These are phyloP conservation scores for Sistotremastrum niveocremeum DNA, from an alignment of 768 basidiomycete species.

Conservation along the genomic window DNA sequence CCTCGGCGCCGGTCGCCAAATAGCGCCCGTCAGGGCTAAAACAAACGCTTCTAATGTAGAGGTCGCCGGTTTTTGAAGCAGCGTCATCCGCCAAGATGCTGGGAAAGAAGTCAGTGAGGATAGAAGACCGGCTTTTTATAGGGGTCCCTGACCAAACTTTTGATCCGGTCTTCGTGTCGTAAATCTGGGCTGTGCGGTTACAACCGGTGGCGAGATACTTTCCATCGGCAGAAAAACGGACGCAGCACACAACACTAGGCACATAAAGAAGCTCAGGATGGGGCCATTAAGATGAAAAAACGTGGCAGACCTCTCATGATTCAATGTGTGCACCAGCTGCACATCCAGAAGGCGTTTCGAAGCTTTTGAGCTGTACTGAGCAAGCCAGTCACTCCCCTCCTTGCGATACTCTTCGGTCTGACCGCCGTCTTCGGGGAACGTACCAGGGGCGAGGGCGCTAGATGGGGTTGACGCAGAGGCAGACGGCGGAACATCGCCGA, in stretches of 20 bases:
- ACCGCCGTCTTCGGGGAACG: too few relatives aligned
- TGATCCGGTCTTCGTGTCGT: conserved; percentile 74
- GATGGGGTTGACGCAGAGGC: too few relatives aligned
- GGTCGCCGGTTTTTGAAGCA: conserved; percentile 61
- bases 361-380: conserved; percentile 70
- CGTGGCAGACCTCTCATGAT: conserved; percentile 64
- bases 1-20: conserved; percentile 77
- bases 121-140: neutral
- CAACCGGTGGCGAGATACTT: conserved; percentile 91
- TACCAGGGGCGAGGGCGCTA: too few relatives aligned
- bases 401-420: conserved; percentile 14
- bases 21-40: conserved; percentile 63
- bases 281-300: neutral
- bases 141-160: conserved; percentile 58
- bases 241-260: conserved; percentile 70
- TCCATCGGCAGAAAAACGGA: conserved; percentile 89
- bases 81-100: conserved; percentile 70
- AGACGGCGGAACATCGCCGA: conserved; percentile 2
- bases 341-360: conserved; percentile 65
- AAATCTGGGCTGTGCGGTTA: conserved; percentile 92
- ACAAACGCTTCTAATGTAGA: conserved; percentile 82
- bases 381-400: conserved; percentile 82
- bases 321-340: conserved; percentile 68
- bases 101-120: neutral
- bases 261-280: neutral